phyloP scores from a whole-genome alignment of 345 rosid species.

The Populus davidiana region DNA sequence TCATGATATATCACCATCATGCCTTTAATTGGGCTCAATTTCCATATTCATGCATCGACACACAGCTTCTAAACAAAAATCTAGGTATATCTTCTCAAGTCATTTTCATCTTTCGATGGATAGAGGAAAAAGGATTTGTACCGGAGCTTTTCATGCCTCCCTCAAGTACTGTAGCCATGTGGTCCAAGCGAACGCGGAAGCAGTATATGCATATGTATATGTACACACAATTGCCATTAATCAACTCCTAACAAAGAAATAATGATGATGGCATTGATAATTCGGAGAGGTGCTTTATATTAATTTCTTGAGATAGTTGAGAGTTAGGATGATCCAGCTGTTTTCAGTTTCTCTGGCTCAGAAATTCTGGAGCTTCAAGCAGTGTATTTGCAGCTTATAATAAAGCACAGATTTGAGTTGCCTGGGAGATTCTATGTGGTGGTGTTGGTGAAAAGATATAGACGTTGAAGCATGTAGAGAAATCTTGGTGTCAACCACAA shows the following conservation, averaged over 20 bases:
- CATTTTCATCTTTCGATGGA: background rate
- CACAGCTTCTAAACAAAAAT: background rate
- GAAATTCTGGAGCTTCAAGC: background rate
- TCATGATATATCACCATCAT: background rate
- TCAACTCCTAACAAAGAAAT: background rate
- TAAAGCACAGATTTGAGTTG: background rate
- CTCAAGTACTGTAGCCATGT: background rate
- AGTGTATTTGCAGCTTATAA: background rate
- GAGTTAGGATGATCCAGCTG: constrained; percentile 2
- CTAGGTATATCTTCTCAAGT: background rate
- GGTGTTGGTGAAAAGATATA: background rate
- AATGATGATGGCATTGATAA: background rate
- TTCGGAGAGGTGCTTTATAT: background rate
- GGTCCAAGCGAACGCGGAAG: background rate
- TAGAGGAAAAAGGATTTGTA: background rate
- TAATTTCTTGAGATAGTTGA: background rate
- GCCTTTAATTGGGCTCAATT: background rate
- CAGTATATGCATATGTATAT: background rate
- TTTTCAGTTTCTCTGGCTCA: background rate
- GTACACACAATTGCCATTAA: background rate
- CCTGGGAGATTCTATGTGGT: background rate
- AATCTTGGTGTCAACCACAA: too few relatives aligned
- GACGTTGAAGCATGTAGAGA: background rate
- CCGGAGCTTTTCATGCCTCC: background rate
- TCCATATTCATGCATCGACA: background rate